A percentile compares a stretch with the other conserved stretches of the same genome.
These are phyloP conservation scores for Neopestalotiopsis sp. DNA, from an alignment of 2,329 filamentous ascomycete genomes.

Conservation along the genomic window DNA sequence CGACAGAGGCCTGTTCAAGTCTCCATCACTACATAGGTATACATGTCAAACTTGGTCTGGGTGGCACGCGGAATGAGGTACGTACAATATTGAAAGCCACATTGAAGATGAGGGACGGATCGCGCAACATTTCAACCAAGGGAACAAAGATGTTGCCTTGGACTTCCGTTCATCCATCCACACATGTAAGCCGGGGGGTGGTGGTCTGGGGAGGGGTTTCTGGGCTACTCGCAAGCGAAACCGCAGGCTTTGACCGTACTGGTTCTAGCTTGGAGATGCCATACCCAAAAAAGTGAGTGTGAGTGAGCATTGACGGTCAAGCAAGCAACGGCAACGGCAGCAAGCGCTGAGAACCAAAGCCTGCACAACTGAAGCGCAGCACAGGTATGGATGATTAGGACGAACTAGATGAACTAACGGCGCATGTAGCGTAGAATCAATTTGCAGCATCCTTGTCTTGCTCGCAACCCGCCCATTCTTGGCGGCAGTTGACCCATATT, in stretches of 20 bases:
- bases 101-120: no score
- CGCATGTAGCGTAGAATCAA: not conserved
- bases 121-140: no score
- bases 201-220: not conserved
- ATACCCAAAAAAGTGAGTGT: not conserved
- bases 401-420: not conserved
- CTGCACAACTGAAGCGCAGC: not conserved
- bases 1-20: no score
- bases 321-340: not conserved
- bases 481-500: conserved; percentile 15
- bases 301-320: not conserved
- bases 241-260: not conserved
- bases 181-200: not conserved
- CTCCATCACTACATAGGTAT: no score
- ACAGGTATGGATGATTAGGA: not conserved
- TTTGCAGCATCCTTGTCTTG: conserved; percentile 4
- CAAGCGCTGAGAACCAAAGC: conserved; percentile 1
- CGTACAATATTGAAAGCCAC: no score
- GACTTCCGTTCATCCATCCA: not conserved
- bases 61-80: no score
- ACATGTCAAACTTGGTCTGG: no score
- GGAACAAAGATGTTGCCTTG: not conserved
- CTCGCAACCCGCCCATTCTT: conserved; percentile 6
- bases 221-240: not conserved
- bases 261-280: not conserved